phyloP scores from a whole-genome alignment of 257 asterid genomes.

The Ajuga chamaepitys region DNA sequence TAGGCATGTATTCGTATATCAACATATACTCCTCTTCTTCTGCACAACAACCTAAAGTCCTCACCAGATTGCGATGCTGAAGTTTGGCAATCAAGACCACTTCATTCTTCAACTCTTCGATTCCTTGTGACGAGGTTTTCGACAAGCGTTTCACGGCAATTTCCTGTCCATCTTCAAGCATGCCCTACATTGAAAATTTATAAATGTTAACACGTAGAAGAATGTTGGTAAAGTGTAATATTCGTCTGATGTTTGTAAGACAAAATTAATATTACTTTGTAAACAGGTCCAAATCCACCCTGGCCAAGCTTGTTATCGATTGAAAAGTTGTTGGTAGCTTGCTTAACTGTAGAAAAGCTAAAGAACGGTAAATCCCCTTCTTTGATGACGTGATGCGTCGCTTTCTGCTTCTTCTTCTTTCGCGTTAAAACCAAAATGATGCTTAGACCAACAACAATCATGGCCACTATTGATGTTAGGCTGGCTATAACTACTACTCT shows the following conservation, averaged over 20 bases:
- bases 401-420: neutral
- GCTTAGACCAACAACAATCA: neutral
- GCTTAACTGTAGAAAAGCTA: too few relatives aligned
- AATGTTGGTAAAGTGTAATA: too few relatives aligned
- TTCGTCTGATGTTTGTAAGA: neutral
- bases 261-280: neutral
- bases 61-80: conserved; percentile 16
- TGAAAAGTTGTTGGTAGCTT: neutral
- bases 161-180: conserved; percentile 2
- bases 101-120: conserved; percentile 16
- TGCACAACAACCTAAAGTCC: conserved; percentile 3
- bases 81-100: conserved; percentile 14
- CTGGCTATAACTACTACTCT: neutral
- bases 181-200: neutral
- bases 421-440: neutral
- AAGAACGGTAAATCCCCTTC: conserved; percentile 11
- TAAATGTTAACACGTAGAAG: too few relatives aligned
- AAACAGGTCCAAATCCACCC: conserved; percentile 22
- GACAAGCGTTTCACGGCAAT: conserved; percentile 14
- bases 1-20: conserved; percentile 18
- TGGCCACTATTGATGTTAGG: neutral
- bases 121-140: conserved; percentile 10
- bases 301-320: conserved; percentile 9
- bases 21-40: conserved; percentile 13
- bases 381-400: too few relatives aligned